Evolutionary conservation across 495 filamentous ascomycete species (phyloP).

Genomic region (Xylaria venustula): DNA sequence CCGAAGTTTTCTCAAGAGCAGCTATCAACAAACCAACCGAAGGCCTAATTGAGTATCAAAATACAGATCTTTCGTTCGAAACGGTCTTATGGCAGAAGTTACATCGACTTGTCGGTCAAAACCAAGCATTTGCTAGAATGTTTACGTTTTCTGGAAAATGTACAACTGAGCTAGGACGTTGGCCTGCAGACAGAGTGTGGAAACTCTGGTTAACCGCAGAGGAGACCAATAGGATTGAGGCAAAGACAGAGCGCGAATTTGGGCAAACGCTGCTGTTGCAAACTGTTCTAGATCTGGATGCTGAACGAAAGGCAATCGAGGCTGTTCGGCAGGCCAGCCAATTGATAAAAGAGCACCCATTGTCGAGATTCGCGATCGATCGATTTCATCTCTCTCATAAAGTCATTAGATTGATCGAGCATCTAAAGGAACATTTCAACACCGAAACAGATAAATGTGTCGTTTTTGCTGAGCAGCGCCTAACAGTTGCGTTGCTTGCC

Average conservation of each 20-base stretch:
- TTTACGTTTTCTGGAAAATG: slow-evolving; percentile 59
- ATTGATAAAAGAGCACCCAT: slow-evolving; percentile 51
- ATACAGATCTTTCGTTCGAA: slow-evolving; percentile 50
- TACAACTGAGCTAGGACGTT: slow-evolving; percentile 70
- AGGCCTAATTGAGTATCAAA: slow-evolving; percentile 54
- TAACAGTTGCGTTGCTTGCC: slow-evolving; percentile 71
- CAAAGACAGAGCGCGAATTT: slow-evolving; percentile 49
- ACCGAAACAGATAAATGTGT: slow-evolving; percentile 63
- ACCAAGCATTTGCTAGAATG: slow-evolving; percentile 55
- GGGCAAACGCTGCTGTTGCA: slow-evolving; percentile 23
- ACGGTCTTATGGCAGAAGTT: slow-evolving; percentile 65
- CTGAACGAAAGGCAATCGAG: slow-evolving; percentile 48
- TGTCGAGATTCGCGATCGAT: slow-evolving; percentile 42
- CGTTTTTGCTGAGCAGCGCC: slow-evolving; percentile 77
- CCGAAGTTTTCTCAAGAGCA: slow-evolving; percentile 57
- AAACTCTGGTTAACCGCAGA: slow-evolving; percentile 65
- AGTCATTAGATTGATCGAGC: slow-evolving; percentile 59
- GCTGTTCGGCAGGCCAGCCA: slow-evolving; percentile 59
- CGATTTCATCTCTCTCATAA: slow-evolving; percentile 64
- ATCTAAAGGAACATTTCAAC: slow-evolving; percentile 59
- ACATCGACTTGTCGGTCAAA: slow-evolving; percentile 52
- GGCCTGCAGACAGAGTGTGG: slow-evolving; percentile 88
- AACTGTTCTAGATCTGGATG: slow-evolving; percentile 33
- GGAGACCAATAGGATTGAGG: slow-evolving; percentile 61
- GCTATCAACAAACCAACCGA: slow-evolving; percentile 23